Evolutionary conservation across 805 yeast genomes (phyloP), one percentile per base, ranked within the genome.

Genomic region (Yamadazyma kitorensis): DNA sequence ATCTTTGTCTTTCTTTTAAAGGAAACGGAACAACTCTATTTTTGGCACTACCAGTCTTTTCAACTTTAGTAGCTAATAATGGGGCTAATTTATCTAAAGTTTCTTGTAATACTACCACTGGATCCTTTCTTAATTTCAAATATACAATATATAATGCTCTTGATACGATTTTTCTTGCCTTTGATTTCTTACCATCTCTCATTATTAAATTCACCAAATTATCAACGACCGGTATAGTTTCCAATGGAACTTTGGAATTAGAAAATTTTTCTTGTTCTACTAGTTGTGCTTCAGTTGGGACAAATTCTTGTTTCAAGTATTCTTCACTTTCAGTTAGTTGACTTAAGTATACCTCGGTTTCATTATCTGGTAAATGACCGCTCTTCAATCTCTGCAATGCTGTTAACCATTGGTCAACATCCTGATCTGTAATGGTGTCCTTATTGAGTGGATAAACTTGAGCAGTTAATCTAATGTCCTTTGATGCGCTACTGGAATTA

Each of bases 141-240:
- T 76, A 85, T 26, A 81, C 82, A 31, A 89, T 65, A 54, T 89
- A 88, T 33, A 93, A 68, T 0, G 97, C 95, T 53, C 82, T 74
- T 34, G 82, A 74, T 36, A 93, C 69, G 31, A 73, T 70, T 48
- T 74, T 81, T 54, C 81, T 82, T 0, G 98, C 97, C 31, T 70
- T 65, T 36, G 85, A 76, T 58, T 89, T 93, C 58, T 81, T 80
- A 27, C 98, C 98, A 54, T 86, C 81, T 54, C 86, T 79, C 98
- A 93, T 93, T 41, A 93, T 79, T 65, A 88, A 71, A 55, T 88
- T 88, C 35, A 86, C 81, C 52, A 93, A 76, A 48, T 84, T 81
- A 31, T 80, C 80, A 31, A 89, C 68, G 14, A 80, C 75, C n/a
- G 85, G 82, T 48, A 87, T 93, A 28, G 64, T 61, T 44, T 70